Evolutionary conservation across 2,329 filamentous ascomycete species (phyloP).

Genomic region (Macrophomina phaseolina): DNA sequence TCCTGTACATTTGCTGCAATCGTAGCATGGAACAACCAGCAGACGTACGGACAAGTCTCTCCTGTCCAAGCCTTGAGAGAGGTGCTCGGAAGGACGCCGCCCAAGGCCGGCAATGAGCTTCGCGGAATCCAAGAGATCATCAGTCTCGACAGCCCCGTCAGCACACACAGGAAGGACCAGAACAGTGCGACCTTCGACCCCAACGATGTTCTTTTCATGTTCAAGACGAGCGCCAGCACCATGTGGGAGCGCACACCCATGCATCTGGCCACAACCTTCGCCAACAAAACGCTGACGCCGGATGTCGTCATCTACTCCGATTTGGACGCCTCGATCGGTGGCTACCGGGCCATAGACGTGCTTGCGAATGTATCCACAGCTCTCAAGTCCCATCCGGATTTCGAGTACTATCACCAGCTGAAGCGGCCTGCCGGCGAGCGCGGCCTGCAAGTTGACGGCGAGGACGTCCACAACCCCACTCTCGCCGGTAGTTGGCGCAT

Average conservation of each 20-base stretch:
- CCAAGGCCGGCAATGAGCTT: not conserved
- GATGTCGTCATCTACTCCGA: constrained; percentile 65
- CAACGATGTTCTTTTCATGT: not conserved
- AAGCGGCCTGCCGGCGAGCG: constrained; percentile 35
- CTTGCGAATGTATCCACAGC: constrained; percentile 52
- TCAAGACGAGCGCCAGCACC: constrained; percentile 10
- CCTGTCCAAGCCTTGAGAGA: no score
- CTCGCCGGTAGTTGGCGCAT: constrained; percentile 54
- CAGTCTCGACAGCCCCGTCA: not conserved
- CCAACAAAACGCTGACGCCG: constrained; percentile 35
- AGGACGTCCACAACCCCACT: constrained; percentile 52
- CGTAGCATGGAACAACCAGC: not conserved
- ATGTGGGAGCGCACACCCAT: not conserved
- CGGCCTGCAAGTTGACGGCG: constrained; percentile 40
- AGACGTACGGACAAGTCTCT: not conserved
- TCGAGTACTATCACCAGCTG: constrained; percentile 49
- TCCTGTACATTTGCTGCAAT: not conserved
- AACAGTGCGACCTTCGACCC: not conserved
- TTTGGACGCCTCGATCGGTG: constrained; percentile 58
- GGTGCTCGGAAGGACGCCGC: not conserved
- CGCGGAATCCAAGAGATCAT: no score
- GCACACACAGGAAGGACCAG: not conserved
- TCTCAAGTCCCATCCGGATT: constrained; percentile 54
- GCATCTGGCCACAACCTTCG: not conserved
- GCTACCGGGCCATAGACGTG: constrained; percentile 54